A percentile compares a stretch with the other conserved stretches of the same genome.
These are phyloP conservation scores for Meredithiella fracta DNA, from an alignment of 2,329 filamentous ascomycete genomes.

Conservation along the genomic window DNA sequence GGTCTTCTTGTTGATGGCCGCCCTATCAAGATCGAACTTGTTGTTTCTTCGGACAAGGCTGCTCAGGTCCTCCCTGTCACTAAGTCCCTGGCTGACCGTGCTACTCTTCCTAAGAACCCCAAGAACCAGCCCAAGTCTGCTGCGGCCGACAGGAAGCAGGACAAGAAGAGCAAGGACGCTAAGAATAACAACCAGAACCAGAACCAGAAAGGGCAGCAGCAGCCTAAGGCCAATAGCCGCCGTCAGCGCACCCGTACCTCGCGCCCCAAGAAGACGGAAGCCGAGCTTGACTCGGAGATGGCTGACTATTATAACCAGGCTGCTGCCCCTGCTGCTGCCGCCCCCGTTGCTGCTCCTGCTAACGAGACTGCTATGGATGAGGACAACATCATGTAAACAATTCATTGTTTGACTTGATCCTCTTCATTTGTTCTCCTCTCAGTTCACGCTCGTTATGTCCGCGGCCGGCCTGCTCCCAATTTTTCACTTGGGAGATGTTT, in stretches of 20 bases:
- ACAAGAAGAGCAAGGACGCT: constrained; percentile 29
- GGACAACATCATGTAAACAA: constrained; percentile 19
- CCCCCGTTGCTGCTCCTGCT: constrained; percentile 31
- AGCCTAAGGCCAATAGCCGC: constrained; percentile 20
- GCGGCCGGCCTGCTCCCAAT: constrained; percentile 8
- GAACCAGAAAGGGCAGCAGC: constrained; percentile 19
- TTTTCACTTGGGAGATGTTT: constrained; percentile 2
- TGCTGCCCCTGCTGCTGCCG: constrained; percentile 26
- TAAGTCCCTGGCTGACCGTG: constrained; percentile 66
- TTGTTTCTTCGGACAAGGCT: constrained; percentile 61
- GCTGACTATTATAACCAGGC: constrained; percentile 67
- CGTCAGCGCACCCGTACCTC: constrained; percentile 40
- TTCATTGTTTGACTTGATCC: background rate
- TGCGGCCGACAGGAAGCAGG: constrained; percentile 48
- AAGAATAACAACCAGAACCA: constrained; percentile 19
- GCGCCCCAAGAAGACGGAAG: constrained; percentile 71
- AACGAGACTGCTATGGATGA: constrained; percentile 48
- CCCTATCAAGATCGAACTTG: constrained; percentile 89
- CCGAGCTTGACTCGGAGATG: constrained; percentile 97
- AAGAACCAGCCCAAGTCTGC: constrained; percentile 72
- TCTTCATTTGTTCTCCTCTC: constrained; percentile 9
- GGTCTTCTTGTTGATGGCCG: constrained; percentile 78
- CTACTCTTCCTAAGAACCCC: constrained; percentile 36
- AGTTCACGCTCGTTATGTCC: constrained; percentile 8
- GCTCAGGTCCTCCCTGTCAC: constrained; percentile 48